phyloP scores from a whole-genome alignment of 129 eudicot genomes.

The Logfia minima region DNA sequence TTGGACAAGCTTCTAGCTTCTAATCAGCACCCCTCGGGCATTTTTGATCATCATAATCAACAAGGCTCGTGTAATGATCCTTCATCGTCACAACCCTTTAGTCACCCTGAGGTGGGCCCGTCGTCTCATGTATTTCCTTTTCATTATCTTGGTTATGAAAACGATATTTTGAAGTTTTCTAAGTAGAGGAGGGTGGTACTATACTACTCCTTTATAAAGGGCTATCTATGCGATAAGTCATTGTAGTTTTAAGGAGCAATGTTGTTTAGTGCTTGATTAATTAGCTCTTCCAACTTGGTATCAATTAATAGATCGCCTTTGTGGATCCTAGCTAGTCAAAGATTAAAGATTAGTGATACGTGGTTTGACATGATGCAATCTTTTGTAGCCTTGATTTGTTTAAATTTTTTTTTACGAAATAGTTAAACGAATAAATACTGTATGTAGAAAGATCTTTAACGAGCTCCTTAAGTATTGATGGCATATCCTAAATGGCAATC shows the following conservation, averaged over 20 bases:
- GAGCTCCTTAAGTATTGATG: not conserved
- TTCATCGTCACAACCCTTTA: conserved; percentile 42
- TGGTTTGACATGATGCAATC: not conserved
- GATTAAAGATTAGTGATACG: not conserved
- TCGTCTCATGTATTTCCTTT: conserved; percentile 51
- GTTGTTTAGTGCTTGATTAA: conserved; percentile 10
- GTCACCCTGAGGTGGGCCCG: conserved; percentile 35
- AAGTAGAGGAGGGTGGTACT: conserved; percentile 39
- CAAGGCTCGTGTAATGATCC: conserved; percentile 37
- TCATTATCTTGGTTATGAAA: conserved; percentile 54
- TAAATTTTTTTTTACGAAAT: not conserved
- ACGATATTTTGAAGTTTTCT: conserved; percentile 52
- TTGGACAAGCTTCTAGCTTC: conserved; percentile 81
- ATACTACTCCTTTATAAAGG: not conserved
- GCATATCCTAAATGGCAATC: too few species aligned
- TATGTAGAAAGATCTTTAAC: not conserved
- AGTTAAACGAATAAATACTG: not conserved
- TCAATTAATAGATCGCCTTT: conserved; percentile 13
- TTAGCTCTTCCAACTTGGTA: conserved; percentile 19
- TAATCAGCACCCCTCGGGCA: conserved; percentile 45
- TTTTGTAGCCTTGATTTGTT: not conserved
- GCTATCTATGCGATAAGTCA: conserved; percentile 7
- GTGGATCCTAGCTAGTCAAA: not conserved
- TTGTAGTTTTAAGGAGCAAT: conserved; percentile 21
- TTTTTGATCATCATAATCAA: conserved; percentile 45